Percentiles rank a stretch among this genome's conserved stretches.
phyloP scores from a whole-genome alignment of 129 eudicot genomes.

The sunflower (Helianthus annuus) region DNA sequence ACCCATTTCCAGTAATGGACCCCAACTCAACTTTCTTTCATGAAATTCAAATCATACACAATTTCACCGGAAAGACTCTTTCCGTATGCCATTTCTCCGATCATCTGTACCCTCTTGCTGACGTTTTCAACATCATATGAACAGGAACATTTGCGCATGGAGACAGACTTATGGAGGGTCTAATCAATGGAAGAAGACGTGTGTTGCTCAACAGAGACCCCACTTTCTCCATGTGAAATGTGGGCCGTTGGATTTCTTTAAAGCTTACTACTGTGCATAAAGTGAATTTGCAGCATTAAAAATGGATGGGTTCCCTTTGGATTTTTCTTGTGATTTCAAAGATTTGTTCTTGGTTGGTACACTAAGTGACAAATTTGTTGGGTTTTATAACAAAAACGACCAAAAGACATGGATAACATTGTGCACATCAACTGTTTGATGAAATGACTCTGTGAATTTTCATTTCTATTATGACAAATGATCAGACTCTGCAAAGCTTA shows the following conservation, averaged over 20 bases:
- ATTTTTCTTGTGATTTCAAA: constrained; percentile 17
- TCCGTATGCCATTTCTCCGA: constrained; percentile 24
- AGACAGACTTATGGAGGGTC: constrained; percentile 27
- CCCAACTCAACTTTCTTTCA: background rate
- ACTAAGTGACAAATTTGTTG: constrained; percentile 4
- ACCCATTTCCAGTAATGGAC: constrained; percentile 26
- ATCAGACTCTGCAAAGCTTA: constrained; percentile 6
- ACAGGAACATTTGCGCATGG: constrained; percentile 25
- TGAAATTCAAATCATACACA: background rate
- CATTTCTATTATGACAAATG: background rate
- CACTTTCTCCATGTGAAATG: background rate
- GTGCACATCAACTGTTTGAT: constrained; percentile 32
- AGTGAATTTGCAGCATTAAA: background rate
- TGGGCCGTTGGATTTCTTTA: constrained; percentile 21
- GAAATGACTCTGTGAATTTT: constrained; percentile 11
- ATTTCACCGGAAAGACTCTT: constrained; percentile 20
- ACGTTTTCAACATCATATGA: constrained; percentile 31
- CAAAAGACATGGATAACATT: constrained; percentile 21
- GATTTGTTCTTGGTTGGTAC: constrained; percentile 20
- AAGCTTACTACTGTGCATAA: constrained; percentile 1
- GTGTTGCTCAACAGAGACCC: constrained; percentile 25
- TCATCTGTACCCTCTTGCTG: constrained; percentile 1
- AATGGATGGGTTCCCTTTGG: constrained; percentile 23
- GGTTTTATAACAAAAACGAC: background rate
- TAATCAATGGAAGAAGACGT: constrained; percentile 34